Conservation (phyloP, 495 filamentous ascomycete species). For the Penicillium turbatum region DNA sequence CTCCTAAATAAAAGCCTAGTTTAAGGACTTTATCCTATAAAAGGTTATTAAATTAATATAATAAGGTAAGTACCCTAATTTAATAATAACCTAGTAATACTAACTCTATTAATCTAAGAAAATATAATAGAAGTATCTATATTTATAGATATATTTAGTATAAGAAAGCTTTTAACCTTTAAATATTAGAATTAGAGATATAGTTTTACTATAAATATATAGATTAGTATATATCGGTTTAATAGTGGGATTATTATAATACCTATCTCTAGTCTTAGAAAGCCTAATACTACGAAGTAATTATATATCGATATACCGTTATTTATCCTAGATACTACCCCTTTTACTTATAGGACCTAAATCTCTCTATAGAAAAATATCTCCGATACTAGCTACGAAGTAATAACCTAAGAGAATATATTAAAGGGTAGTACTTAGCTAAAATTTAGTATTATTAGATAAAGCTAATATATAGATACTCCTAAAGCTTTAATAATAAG, state of each 20-base stretch:
- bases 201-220: constrained; percentile 13
- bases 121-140: constrained; percentile 9
- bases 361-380: constrained; percentile 2
- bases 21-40: constrained; percentile 8
- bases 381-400: constrained; percentile 6
- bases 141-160: constrained; percentile 5
- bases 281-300: constrained; percentile 7
- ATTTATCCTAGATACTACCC: constrained; percentile 8
- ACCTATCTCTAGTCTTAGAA: constrained; percentile 5
- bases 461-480: not conserved
- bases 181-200: constrained; percentile 5
- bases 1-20: constrained; percentile 10
- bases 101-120: constrained; percentile 8
- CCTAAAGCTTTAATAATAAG: not conserved
- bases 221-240: not conserved
- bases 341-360: constrained; percentile 7
- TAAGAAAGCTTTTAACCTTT: constrained; percentile 1
- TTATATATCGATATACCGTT: constrained; percentile 8
- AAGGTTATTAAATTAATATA: constrained; percentile 12
- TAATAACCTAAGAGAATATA: constrained; percentile 7
- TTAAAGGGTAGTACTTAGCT: constrained; percentile 3
- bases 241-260: constrained; percentile 6
- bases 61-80: not conserved
- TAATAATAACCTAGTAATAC: constrained; percentile 4
- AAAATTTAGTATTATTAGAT: not conserved